Evolutionary conservation across 352 stramenopile genomes (phyloP).

Genomic region (Phytophthora europaea): DNA sequence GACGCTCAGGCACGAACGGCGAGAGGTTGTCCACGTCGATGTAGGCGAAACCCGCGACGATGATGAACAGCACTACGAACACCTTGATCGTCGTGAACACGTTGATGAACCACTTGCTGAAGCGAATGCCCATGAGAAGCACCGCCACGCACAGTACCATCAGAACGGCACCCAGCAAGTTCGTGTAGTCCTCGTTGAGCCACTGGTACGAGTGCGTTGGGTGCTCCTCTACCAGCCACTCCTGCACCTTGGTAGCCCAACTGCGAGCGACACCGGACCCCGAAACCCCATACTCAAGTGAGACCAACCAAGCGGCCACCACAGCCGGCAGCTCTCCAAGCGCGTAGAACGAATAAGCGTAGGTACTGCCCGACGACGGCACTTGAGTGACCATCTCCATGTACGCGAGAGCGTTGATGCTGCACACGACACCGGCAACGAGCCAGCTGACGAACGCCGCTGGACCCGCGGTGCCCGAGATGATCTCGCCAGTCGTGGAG

Average conservation of each 20-base stretch:
- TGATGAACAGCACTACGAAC: slow-evolving; percentile 93
- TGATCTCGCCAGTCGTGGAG: slow-evolving; percentile 79
- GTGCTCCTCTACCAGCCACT: slow-evolving; percentile 65
- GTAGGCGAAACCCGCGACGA: slow-evolving; percentile 84
- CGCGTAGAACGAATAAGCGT: slow-evolving; percentile 94
- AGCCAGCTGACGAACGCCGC: slow-evolving; percentile 85
- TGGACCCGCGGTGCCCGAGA: slow-evolving; percentile 82
- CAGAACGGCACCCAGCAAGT: slow-evolving; percentile 68
- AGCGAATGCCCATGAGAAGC: slow-evolving; percentile 85
- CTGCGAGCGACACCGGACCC: slow-evolving; percentile 91
- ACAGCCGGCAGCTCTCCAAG: slow-evolving; percentile 94
- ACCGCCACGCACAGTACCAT: slow-evolving; percentile 79
- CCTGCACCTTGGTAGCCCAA: slow-evolving; percentile 93
- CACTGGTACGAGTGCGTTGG: slow-evolving; percentile 50
- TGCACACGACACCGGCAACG: slow-evolving; percentile 84
- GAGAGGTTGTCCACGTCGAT: slow-evolving; percentile 86
- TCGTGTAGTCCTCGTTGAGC: slow-evolving; percentile 70
- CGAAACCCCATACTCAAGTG: slow-evolving; percentile 94
- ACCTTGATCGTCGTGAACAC: slow-evolving; percentile 88
- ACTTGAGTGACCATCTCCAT: slow-evolving; percentile 92
- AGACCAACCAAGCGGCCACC: slow-evolving; percentile 88
- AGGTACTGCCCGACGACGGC: slow-evolving; percentile 90
- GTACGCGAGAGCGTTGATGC: slow-evolving; percentile 88
- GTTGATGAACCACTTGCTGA: slow-evolving; percentile 93
- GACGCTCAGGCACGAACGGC: slow-evolving; percentile 78